Percentiles rank a stretch among this genome's conserved stretches.
These are phyloP conservation scores for Penicillium sp. DNA, from an alignment of 2,329 filamentous ascomycete species.

Conservation along the genomic window DNA sequence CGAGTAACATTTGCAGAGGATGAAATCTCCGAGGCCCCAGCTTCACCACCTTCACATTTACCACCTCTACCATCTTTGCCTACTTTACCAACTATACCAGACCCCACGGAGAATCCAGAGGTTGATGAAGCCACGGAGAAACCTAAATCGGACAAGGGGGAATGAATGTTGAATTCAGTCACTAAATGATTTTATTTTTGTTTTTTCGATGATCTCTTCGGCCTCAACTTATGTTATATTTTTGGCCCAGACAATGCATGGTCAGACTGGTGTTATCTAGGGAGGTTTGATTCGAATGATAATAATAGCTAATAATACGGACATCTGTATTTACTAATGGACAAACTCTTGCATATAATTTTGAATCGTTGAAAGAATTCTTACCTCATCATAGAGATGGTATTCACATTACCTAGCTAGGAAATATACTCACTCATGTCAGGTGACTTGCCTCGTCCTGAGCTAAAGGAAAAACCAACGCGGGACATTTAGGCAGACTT, in stretches of 20 bases:
- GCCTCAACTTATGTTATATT: too few species aligned
- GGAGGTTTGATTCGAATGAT: neutral
- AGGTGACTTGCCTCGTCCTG: too few species aligned
- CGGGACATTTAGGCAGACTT: too few species aligned
- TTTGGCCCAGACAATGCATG: neutral
- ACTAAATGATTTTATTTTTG: neutral
- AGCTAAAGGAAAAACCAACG: too few species aligned
- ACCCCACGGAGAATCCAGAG: too few species aligned
- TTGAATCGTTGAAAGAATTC: too few species aligned
- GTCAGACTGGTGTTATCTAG: neutral
- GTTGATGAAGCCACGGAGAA: neutral
- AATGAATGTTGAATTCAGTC: neutral
- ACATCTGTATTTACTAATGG: neutral
- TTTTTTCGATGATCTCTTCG: neutral
- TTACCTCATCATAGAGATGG: too few species aligned
- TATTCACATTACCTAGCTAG: too few species aligned
- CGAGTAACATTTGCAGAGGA: neutral
- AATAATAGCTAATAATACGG: neutral
- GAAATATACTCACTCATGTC: too few species aligned
- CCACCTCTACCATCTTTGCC: too few species aligned
- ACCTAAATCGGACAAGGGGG: neutral
- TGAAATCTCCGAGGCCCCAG: slow-evolving; percentile 2
- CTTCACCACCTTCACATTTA: neutral
- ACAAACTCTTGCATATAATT: neutral
- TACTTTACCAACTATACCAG: too few species aligned